phyloP scores from a whole-genome alignment of 768 basidiomycete genomes.

The Amanita exitialis region DNA sequence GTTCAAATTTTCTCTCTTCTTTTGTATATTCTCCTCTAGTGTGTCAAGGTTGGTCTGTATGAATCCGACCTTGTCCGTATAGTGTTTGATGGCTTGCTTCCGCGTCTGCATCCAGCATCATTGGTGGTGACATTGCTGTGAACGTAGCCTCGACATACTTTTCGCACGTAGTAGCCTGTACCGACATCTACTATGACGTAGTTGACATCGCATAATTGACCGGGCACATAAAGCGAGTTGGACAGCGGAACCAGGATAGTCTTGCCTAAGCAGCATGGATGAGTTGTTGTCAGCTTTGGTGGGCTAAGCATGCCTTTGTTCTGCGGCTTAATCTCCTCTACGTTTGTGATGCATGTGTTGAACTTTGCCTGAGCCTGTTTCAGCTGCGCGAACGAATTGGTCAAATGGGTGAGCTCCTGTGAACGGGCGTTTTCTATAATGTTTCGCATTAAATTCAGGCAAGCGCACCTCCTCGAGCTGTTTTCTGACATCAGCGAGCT shows the following conservation, averaged over 20 bases:
- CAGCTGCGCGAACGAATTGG: slow-evolving; percentile 85
- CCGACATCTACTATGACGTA: slow-evolving; percentile 93
- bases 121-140: not conserved
- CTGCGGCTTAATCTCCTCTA: slow-evolving; percentile 59
- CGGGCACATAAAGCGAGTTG: slow-evolving; percentile 92
- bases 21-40: slow-evolving; percentile 81
- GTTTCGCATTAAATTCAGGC: not conserved
- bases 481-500: slow-evolving; percentile 81
- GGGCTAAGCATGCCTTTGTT: slow-evolving; percentile 40
- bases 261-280: slow-evolving; percentile 44
- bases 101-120: slow-evolving; percentile 12
- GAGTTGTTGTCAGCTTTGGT: not conserved
- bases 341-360: slow-evolving; percentile 74
- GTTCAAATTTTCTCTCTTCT: slow-evolving; percentile 86
- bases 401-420: slow-evolving; percentile 88
- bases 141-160: slow-evolving; percentile 56
- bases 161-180: slow-evolving; percentile 94
- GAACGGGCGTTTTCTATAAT: not conserved
- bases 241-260: slow-evolving; percentile 88
- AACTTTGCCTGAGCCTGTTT: slow-evolving; percentile 93
- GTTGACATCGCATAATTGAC: slow-evolving; percentile 72
- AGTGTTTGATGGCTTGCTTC: slow-evolving; percentile 13
- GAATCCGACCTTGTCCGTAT: slow-evolving; percentile 59
- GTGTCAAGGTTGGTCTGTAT: slow-evolving; percentile 70
- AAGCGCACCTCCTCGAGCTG: slow-evolving; percentile 80